Evolutionary conservation across 106 monocot species (phyloP), one percentile per base, ranked within the genome.

Genomic region (Dendrobium nobile): DNA sequence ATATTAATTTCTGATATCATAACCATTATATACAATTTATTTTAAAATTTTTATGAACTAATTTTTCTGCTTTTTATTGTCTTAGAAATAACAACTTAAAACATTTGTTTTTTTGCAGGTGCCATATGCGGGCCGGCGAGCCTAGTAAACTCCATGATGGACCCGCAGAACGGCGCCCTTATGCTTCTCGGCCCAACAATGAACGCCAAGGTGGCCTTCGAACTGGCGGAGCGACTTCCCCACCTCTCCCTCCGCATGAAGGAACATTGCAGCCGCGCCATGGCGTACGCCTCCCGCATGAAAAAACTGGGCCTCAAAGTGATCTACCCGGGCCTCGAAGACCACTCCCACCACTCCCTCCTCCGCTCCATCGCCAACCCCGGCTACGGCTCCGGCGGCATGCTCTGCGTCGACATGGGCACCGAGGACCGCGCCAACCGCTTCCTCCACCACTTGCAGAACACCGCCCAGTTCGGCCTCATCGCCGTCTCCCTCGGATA

Each of bases 401-500:
- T 97, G 90, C 89, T 97, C 19, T 92, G 96, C 85, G 77, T 97
- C 48, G 94, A 97, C 90, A 97, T 97, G 96, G 94, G 90, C 73
- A 89, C 92, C 0, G 96, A 92, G 81, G 91, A 92, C 79, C 80
- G 86, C 18, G 96, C 96, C 80, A 89, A 92, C 87, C 79, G 86
- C 33, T 86, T 97, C 16, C 90, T 97, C 92, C 87, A 92, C 75
- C 96, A 97, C 85, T 86, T 97, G 5, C 96, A 97, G 87, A 97
- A 94, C 89, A 86, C 88, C 47, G 81, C 90, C 40, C 93, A 89
- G 86, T 97, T 97, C 75, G 96, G 94, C 4, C 96, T 97, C 78
- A 97, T 97, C 88, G 96, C 96, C 24, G 96, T 97, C 73, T 94
- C 93, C 78, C 86, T 97, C 11, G 96, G 96, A 5, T 96, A 96